Percentiles rank a stretch among this genome's conserved stretches.
These are phyloP conservation scores for Laburnicola sp. DNA, from an alignment of 2,329 filamentous ascomycete species.

Conservation along the genomic window DNA sequence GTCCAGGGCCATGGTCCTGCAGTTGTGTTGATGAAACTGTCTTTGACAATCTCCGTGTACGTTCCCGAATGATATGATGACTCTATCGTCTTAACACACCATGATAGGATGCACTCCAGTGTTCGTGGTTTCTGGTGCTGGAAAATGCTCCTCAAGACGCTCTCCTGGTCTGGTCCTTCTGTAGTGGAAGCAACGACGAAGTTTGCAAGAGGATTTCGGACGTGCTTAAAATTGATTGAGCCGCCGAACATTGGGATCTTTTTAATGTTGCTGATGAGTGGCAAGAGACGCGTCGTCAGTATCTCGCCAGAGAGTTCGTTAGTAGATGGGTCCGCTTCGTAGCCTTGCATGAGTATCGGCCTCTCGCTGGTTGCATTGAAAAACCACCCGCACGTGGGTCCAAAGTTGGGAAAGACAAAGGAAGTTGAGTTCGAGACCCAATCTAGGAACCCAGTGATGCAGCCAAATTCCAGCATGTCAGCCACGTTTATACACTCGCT, in stretches of 20 bases:
- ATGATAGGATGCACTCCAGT: slow-evolving; percentile 29
- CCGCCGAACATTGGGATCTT: slow-evolving; percentile 18
- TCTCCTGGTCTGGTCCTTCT: not conserved
- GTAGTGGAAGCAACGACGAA: slow-evolving; percentile 9
- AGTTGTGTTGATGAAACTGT: slow-evolving; percentile 6
- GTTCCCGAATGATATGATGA: slow-evolving; percentile 22
- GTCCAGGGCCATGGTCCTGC: slow-evolving; percentile 19
- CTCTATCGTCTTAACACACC: slow-evolving; percentile 34
- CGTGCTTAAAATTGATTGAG: slow-evolving; percentile 19
- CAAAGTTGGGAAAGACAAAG: too few species aligned
- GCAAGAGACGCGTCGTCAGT: slow-evolving; percentile 17
- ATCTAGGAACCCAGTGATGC: slow-evolving; percentile 19
- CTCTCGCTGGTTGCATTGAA: slow-evolving; percentile 20
- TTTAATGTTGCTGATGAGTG: slow-evolving; percentile 1
- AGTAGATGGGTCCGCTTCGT: not conserved
- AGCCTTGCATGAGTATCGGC: slow-evolving; percentile 18
- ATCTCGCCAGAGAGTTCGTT: slow-evolving; percentile 12
- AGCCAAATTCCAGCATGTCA: slow-evolving; percentile 18
- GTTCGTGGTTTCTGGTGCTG: slow-evolving; percentile 9
- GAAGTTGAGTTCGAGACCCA: slow-evolving; percentile 12
- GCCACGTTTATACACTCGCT: slow-evolving; percentile 26
- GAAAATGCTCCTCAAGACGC: slow-evolving; percentile 4
- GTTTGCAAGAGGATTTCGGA: slow-evolving; percentile 13
- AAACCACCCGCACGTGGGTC: slow-evolving; percentile 29
- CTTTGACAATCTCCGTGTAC: slow-evolving; percentile 24